Evolutionary conservation across 176 grass and related monocot genomes (phyloP).

Genomic region (Oryza meridionalis): DNA sequence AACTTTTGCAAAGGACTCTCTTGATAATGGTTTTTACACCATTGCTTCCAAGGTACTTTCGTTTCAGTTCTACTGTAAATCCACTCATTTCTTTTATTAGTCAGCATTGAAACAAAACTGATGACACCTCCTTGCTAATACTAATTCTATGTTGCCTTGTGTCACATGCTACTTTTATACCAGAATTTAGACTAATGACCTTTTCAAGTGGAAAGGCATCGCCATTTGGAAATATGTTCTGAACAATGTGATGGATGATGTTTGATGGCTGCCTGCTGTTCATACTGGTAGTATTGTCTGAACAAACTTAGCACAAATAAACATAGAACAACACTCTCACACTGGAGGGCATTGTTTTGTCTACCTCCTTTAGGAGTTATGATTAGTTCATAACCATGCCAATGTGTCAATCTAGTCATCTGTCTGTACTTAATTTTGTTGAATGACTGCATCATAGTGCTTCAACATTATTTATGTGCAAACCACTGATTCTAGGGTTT

Average conservation of each 20-base stretch:
- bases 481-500: conserved; percentile 12
- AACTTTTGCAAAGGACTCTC: conserved; percentile 78
- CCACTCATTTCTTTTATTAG: not conserved
- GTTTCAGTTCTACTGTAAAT: not conserved
- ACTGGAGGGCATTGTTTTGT: not conserved
- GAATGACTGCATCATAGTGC: not conserved
- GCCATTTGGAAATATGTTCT: not conserved
- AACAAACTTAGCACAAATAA: conserved; percentile 14
- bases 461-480: not conserved
- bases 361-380: not conserved
- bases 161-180: not conserved
- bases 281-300: not conserved
- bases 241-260: not conserved
- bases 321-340: not conserved
- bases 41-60: conserved; percentile 66
- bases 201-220: not conserved
- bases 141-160: not conserved
- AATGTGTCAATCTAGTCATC: not conserved
- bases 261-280: not conserved
- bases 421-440: conserved; percentile 4
- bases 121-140: not conserved
- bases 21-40: conserved; percentile 82
- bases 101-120: not conserved
- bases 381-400: not conserved
- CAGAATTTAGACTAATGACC: not conserved